A percentile compares a stretch with the other conserved stretches of the same genome.
Conservation (phyloP, 805 yeast genomes). For the Metschnikowia koreensis region DNA sequence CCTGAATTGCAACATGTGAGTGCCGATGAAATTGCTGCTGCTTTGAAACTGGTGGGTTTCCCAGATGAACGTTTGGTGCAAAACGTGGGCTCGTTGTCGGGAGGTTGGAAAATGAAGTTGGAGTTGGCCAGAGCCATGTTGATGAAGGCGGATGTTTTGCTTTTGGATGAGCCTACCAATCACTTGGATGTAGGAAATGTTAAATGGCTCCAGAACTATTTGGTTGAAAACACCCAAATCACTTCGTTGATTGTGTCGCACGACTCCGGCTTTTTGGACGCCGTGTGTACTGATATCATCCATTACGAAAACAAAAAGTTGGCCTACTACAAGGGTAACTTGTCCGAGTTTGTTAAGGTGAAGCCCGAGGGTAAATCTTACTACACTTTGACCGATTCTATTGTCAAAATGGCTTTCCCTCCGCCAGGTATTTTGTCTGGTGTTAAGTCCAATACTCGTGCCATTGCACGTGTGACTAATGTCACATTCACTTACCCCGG, state of each 20-base stretch:
- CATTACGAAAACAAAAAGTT: conserved; percentile 95
- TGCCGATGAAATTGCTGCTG: conserved; percentile 67
- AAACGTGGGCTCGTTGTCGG: conserved; percentile 90
- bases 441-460: conserved; percentile 89
- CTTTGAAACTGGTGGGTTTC: conserved; percentile 84
- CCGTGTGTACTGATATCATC: conserved; percentile 93
- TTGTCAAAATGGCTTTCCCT: conserved; percentile 96
- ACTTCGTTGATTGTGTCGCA: conserved; percentile 96
- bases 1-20: conserved; percentile 70
- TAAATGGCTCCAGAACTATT: conserved; percentile 88
- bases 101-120: conserved; percentile 99
- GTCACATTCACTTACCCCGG: conserved; percentile 92
- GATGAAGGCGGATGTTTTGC: conserved; percentile 91
- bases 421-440: conserved; percentile 98
- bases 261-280: conserved; percentile 94
- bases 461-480: conserved; percentile 83
- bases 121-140: conserved; percentile 99
- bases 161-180: conserved; percentile 97
- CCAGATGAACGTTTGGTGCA: conserved; percentile 86
- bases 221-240: conserved; percentile 76
- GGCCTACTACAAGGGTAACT: conserved; percentile 93
- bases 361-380: conserved; percentile 96
- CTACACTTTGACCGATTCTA: conserved; percentile 88
- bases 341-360: conserved; percentile 85
- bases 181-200: conserved; percentile 95